Evolutionary conservation across 345 rosid genomes (phyloP).

Genomic region (Crucihimalaya himalaica): DNA sequence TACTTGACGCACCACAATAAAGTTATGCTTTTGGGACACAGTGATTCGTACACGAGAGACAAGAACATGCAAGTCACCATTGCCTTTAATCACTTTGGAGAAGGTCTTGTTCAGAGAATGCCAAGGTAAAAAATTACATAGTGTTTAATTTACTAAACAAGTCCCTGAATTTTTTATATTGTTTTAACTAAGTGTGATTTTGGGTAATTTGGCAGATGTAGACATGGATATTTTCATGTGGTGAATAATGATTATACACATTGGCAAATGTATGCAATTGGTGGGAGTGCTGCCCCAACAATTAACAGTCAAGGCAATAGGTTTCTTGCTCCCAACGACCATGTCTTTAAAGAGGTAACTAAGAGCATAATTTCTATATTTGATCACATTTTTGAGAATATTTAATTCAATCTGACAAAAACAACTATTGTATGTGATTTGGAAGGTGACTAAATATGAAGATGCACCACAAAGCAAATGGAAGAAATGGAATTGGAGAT

Average conservation of each 20-base stretch:
- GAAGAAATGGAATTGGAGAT: conserved; percentile 69
- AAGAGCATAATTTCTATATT: background rate
- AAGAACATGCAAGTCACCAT: conserved; percentile 72
- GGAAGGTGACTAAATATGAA: conserved; percentile 55
- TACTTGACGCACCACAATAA: conserved; percentile 59
- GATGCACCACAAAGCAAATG: conserved; percentile 53
- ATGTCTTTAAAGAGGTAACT: conserved; percentile 50
- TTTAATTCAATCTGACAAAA: background rate
- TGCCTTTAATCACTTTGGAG: conserved; percentile 72
- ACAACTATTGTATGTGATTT: background rate
- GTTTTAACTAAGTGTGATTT: background rate
- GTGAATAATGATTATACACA: conserved; percentile 70
- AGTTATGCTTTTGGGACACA: conserved; percentile 71
- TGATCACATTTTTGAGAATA: background rate
- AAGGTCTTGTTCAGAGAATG: conserved; percentile 74
- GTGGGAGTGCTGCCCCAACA: conserved; percentile 70
- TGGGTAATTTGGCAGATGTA: conserved; percentile 43
- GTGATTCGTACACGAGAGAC: conserved; percentile 54
- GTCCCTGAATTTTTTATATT: background rate
- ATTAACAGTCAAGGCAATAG: conserved; percentile 73
- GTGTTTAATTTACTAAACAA: background rate
- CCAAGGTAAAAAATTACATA: conserved; percentile 51
- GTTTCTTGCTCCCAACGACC: conserved; percentile 57
- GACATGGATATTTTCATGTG: conserved; percentile 71
- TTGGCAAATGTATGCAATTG: conserved; percentile 74